phyloP scores from a whole-genome alignment of 257 asterid species.

The Mitragyna speciosa region DNA sequence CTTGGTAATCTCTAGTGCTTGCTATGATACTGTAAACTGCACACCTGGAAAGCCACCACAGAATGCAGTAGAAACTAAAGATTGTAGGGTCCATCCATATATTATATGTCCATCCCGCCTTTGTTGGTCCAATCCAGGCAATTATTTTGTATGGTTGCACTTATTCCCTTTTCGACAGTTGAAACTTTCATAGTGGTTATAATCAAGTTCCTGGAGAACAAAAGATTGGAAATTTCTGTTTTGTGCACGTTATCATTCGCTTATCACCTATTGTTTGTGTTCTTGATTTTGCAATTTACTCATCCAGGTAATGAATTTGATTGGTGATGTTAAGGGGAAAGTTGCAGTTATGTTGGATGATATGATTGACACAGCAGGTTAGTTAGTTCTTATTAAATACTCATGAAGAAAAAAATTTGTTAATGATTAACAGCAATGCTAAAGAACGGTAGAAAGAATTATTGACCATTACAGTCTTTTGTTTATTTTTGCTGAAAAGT shows the following conservation, averaged over 20 bases:
- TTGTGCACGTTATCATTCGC: background rate
- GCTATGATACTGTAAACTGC: background rate
- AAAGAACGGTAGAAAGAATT: background rate
- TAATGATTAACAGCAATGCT: background rate
- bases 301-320: constrained; percentile 82
- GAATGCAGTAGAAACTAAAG: background rate
- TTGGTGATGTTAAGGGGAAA: constrained; percentile 92
- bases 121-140: background rate
- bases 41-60: background rate
- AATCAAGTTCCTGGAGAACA: background rate
- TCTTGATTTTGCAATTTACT: background rate
- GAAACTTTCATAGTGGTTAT: background rate
- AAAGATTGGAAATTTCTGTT: background rate
- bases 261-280: constrained; percentile 2
- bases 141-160: background rate
- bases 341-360: constrained; percentile 97
- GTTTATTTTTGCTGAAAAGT: background rate
- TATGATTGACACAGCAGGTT: constrained; percentile 98
- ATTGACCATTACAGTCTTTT: background rate
- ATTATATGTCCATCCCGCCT: background rate
- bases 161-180: background rate
- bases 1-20: background rate
- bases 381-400: constrained; percentile 12
- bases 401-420: background rate
- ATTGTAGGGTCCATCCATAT: no score